Evolutionary conservation across 345 rosid genomes (phyloP), one percentile per base, ranked within the genome.

Genomic region (Eutrema yunnanense): DNA sequence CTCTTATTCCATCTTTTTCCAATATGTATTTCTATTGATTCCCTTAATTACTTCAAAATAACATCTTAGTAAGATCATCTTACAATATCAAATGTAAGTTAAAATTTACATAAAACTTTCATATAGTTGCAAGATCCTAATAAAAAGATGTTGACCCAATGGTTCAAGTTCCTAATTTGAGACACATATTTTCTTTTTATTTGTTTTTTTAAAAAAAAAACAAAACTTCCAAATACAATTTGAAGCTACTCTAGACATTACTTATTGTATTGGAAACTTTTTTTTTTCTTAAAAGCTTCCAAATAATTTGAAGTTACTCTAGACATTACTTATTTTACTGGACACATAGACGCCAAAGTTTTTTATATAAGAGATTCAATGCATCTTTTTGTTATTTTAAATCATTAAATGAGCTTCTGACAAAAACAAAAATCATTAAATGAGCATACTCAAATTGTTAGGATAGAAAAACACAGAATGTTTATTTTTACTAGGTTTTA

Each of bases 221-320:
- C n/a, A n/a, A n/a, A 41, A 27, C 27, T 47, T 37, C 14, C 38
- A 57, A 13, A 57, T 69, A 22, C 22, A 34, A 12, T 56, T 57
- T 57, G 36, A 65, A 49, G 58, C 69, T 49, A 65, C 65, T 69
- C 46, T 69, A 36, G 56, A 69, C 65, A 69, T 33, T 67, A 41
- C 30, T 41, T 53, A 46, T 66, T 66, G 34, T 52, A 27, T 52
- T 52, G 14, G 36, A 52, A 8, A 52, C 11, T 1, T 27, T 51
- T 10, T 0, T 6, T 38, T 40, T 1, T 22, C 12, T 5, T 9
- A 50, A 27, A 27, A 40, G 44, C 9, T 46, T 26, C 27, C 37
- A 69, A 8, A 69, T 36, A 34, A 19, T 47, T 57, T 34, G n/a
- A 65, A 36, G 57, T 43, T 49, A 65, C 64, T 69, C 33, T 56